Evolutionary conservation across 768 basidiomycete genomes (phyloP).

Genomic region (Mycena maculata): DNA sequence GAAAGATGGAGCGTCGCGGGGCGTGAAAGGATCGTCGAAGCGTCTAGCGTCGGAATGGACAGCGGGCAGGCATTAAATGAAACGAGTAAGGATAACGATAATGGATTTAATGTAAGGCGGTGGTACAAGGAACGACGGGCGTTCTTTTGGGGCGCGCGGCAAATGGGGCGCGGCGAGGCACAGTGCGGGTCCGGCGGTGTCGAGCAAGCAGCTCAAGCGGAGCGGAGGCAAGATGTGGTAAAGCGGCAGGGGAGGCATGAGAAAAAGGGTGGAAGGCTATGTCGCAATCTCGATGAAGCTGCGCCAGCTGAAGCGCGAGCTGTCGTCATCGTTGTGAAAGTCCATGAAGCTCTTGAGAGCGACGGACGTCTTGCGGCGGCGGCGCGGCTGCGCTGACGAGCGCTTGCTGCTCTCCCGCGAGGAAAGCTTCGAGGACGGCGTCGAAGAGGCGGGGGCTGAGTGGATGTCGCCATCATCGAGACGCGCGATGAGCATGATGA

Average conservation of each 20-base stretch:
- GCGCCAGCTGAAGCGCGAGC: slow-evolving; percentile 55
- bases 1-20: not conserved
- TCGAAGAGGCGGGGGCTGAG: slow-evolving; percentile 9
- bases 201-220: slow-evolving; percentile 12
- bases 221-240: slow-evolving; percentile 17
- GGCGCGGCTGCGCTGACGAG: slow-evolving; percentile 12
- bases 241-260: not conserved
- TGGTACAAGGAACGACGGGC: slow-evolving; percentile 25
- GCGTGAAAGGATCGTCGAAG: slow-evolving; percentile 2
- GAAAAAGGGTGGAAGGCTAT: not conserved
- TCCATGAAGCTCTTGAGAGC: slow-evolving; percentile 62
- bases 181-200: slow-evolving; percentile 24
- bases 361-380: slow-evolving; percentile 56
- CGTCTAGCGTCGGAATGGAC: not conserved
- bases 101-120: slow-evolving; percentile 1
- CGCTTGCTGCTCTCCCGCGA: slow-evolving; percentile 22
- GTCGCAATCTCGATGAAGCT: slow-evolving; percentile 59
- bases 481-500: slow-evolving; percentile 28
- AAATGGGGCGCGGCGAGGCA: slow-evolving; percentile 4
- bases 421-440: slow-evolving; percentile 11
- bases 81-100: slow-evolving; percentile 18
- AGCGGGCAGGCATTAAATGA: slow-evolving; percentile 14
- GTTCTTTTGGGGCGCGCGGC: slow-evolving; percentile 19
- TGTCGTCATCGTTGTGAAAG: slow-evolving; percentile 53
- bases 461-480: slow-evolving; percentile 28